Percentiles rank a stretch among this genome's conserved stretches.
Conservation (phyloP, 495 filamentous ascomycete species). For the Daldinia bambusicola region DNA sequence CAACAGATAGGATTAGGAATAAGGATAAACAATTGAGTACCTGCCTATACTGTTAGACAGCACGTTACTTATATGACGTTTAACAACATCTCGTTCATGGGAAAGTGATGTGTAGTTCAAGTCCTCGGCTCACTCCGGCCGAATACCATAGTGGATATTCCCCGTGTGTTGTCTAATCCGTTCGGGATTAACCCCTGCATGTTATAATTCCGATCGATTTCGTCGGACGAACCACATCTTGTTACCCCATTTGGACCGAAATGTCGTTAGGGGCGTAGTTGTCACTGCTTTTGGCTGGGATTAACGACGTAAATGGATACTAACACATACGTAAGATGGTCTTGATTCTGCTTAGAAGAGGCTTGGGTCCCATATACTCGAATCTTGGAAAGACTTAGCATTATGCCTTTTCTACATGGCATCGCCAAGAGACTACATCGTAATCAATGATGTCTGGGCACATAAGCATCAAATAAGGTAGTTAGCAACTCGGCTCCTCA, state of each 20-base stretch:
- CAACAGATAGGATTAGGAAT: neutral
- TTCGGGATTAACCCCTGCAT: neutral
- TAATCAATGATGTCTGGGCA: no score
- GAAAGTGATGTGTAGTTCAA: neutral
- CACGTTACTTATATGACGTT: neutral
- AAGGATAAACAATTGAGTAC: neutral
- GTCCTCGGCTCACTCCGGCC: neutral
- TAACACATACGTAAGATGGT: neutral
- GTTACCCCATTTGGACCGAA: neutral
- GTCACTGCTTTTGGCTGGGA: neutral
- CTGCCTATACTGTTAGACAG: neutral
- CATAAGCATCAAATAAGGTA: no score
- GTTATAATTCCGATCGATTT: neutral
- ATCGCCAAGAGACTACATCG: no score
- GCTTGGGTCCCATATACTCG: no score
- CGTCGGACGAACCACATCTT: neutral
- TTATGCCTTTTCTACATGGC: no score
- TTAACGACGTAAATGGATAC: neutral
- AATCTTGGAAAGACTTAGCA: no score
- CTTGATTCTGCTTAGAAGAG: no score
- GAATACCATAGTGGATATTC: neutral
- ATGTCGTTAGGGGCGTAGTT: neutral
- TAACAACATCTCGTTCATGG: neutral
- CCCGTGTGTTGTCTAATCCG: neutral
- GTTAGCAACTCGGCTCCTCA: no score